Evolutionary conservation across 805 yeast species (phyloP), one percentile per base, ranked within the genome.

Genomic region (Starmerella apis): DNA sequence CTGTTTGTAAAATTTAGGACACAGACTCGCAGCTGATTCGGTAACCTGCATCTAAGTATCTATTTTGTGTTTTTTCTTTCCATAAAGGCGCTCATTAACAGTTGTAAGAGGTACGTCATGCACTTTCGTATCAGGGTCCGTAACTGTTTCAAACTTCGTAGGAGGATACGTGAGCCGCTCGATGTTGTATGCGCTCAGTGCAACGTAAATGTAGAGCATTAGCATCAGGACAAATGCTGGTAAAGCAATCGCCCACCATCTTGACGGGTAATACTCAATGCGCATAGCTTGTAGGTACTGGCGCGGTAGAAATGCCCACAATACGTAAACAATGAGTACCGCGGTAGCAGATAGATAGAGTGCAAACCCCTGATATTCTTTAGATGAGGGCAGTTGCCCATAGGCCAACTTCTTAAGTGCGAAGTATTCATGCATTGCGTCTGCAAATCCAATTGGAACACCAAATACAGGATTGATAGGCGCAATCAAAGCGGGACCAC

Each of bases 331-430:
- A 2, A 71, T 50, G 23, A 85, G 70, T 0, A 76, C 71, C 1
- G 79, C 65, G 0, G 81, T 73, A 14, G 83, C 75, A 0, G 85
- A 71, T 4, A 86, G 80, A 62, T 84, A 86, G 19, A 83, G 73
- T 30, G 90, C 85, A 66, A 87, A 92, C 10, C 96, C 96, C 59
- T 77, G 80, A 65, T 90, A 92, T 61, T 90, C 97, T n/a, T 38
- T 36, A 4, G 51, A 39, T 8, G 59, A 53, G 22, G 59, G 59
- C 27, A 16, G 24, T 25, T 27, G 44, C 19, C 27, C 43, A 13
- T n/a, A n/a, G 30, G 36, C 33, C 30, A 22, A 38, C 38, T 37
- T 41, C 13, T 46, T 19, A 36, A 19, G 23, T 10, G 28, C 41
- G 27, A 52, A 59, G 45, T 52, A 58, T 30, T 49, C 53, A 32